Percentiles rank a stretch among this genome's conserved stretches.
phyloP scores from a whole-genome alignment of 768 basidiomycete genomes.

The Cystofilobasidium ferigula region DNA sequence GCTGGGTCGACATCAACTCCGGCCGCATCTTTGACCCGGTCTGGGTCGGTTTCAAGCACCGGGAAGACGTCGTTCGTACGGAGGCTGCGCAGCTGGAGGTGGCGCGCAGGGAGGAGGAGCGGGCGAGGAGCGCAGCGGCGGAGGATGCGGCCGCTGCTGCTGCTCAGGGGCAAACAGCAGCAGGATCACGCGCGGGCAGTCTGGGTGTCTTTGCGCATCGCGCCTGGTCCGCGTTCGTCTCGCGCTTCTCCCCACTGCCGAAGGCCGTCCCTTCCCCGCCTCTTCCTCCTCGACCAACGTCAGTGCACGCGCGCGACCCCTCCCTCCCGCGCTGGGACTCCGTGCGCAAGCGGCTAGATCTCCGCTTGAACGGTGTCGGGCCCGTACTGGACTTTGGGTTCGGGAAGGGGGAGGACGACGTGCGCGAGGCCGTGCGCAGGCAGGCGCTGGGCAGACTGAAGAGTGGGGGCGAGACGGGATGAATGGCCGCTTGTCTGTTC shows the following conservation, averaged over 20 bases:
- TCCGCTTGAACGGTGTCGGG: background rate
- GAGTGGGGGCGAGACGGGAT: too few relatives aligned
- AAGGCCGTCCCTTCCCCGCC: background rate
- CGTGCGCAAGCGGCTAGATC: background rate
- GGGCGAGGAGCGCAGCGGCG: background rate
- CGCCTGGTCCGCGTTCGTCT: background rate
- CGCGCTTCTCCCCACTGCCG: background rate
- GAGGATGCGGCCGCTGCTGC: background rate
- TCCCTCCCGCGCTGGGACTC: background rate
- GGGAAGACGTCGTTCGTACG: background rate
- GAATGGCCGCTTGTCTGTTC: too few relatives aligned
- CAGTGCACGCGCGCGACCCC: background rate
- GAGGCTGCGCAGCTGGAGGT: background rate
- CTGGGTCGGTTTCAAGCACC: conserved; percentile 2
- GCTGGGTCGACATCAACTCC: background rate
- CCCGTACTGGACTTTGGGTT: background rate
- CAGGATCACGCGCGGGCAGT: background rate
- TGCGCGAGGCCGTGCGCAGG: background rate
- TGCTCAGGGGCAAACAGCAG: background rate
- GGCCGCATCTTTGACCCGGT: background rate
- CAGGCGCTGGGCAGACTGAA: background rate
- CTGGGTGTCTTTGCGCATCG: background rate
- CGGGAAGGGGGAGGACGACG: background rate
- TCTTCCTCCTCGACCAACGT: background rate
- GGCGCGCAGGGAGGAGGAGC: background rate